A percentile compares a stretch with the other conserved stretches of the same genome.
These are phyloP conservation scores for Inosperma sp. DNA, from an alignment of 768 basidiomycete genomes.

Conservation along the genomic window DNA sequence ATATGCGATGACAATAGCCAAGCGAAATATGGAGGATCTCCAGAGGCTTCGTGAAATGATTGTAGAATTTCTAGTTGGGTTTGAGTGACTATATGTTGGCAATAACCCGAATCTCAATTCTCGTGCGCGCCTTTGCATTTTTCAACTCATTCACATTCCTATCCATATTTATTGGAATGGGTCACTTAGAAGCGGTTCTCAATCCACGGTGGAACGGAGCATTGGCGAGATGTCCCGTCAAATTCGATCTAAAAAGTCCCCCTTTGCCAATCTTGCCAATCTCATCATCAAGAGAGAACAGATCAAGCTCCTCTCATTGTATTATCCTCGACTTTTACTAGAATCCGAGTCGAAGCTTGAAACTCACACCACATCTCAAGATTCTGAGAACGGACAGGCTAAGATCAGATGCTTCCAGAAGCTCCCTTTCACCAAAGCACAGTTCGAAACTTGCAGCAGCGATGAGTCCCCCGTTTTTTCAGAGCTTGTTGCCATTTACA, in stretches of 20 bases:
- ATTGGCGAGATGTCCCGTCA: constrained; percentile 26
- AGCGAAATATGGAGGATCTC: constrained; percentile 17
- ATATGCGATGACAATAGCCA: constrained; percentile 26
- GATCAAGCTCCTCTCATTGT: constrained; percentile 18
- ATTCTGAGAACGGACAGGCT: neutral
- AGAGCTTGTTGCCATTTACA: neutral
- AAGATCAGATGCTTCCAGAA: neutral
- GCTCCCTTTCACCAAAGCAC: neutral
- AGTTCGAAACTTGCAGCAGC: no score
- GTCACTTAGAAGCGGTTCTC: constrained; percentile 28
- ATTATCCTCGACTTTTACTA: no score
- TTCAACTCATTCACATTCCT: constrained; percentile 32
- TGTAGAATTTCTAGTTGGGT: constrained; percentile 22
- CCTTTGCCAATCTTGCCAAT: constrained; percentile 30
- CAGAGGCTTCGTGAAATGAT: constrained; percentile 18
- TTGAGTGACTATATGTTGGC: constrained; percentile 26
- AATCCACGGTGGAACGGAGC: constrained; percentile 26
- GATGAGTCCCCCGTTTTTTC: neutral
- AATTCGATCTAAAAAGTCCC: constrained; percentile 30
- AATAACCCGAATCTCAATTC: constrained; percentile 22
- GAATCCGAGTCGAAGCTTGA: no score
- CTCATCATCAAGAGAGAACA: constrained; percentile 24
- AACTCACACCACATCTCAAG: neutral
- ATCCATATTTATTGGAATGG: constrained; percentile 32
- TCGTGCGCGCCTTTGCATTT: constrained; percentile 25